Percentiles rank a stretch among this genome's conserved stretches.
phyloP scores from a whole-genome alignment of 2,329 filamentous ascomycete species.

The Sporothrix schenckii region DNA sequence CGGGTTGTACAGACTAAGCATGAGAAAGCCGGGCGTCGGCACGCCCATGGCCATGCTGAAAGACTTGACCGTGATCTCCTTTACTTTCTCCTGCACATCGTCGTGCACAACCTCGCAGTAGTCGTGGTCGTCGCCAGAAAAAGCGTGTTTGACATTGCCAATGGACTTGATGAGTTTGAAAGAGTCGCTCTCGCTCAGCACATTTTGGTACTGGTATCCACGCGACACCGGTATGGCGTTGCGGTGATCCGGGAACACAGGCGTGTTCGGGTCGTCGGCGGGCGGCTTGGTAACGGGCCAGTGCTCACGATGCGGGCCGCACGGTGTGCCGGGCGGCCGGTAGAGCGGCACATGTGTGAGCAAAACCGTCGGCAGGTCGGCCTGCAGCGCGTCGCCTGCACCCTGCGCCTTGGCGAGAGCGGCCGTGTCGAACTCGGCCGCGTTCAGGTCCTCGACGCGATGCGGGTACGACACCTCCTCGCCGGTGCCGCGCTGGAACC shows the following conservation, averaged over 20 bases:
- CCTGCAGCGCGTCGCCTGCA: constrained; percentile 44
- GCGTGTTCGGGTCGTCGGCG: constrained; percentile 47
- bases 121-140: constrained; percentile 96
- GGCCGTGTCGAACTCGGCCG: constrained; percentile 47
- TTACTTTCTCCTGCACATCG: constrained; percentile 64
- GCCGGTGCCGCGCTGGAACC: constrained; percentile 62
- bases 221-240: constrained; percentile 76
- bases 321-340: constrained; percentile 78
- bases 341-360: constrained; percentile 91
- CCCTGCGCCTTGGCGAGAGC: constrained; percentile 21
- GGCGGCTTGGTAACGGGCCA: constrained; percentile 70
- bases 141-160: constrained; percentile 81
- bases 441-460: constrained; percentile 59
- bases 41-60: constrained; percentile 97
- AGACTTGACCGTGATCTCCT: constrained; percentile 93
- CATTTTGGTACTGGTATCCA: constrained; percentile 97
- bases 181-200: constrained; percentile 76
- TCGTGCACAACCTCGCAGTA: constrained; percentile 90
- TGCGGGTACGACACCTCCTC: constrained; percentile 62
- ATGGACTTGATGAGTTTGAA: constrained; percentile 73
- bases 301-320: constrained; percentile 81
- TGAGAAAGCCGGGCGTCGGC: constrained; percentile 79
- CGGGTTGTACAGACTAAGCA: constrained; percentile 91
- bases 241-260: constrained; percentile 64
- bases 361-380: constrained; percentile 81